phyloP scores from a whole-genome alignment of 2,329 filamentous ascomycete species.

The Calonectria pteridis region DNA sequence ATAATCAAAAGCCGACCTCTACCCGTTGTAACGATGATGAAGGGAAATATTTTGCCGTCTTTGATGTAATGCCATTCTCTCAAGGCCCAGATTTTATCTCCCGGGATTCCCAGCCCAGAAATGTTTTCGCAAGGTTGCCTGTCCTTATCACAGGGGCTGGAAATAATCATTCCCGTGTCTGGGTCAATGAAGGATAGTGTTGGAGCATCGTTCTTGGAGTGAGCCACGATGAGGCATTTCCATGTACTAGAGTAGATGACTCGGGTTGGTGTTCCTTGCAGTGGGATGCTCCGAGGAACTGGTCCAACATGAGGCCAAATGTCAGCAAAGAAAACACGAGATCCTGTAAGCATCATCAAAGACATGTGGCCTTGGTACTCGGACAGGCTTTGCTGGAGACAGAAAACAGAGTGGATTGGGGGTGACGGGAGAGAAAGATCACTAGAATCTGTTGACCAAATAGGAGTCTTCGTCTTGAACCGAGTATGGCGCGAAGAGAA shows the following conservation, averaged over 20 bases:
- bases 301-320: conserved; percentile 59
- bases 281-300: conserved; percentile 62
- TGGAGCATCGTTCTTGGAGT: conserved; percentile 57
- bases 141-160: conserved; percentile 58
- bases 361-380: conserved; percentile 54
- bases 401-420: conserved; percentile 61
- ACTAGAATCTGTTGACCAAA: conserved; percentile 66
- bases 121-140: conserved; percentile 61
- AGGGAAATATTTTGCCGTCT: conserved; percentile 69
- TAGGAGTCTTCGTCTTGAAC: conserved; percentile 57
- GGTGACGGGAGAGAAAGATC: conserved; percentile 61
- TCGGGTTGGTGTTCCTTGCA: conserved; percentile 63
- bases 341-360: conserved; percentile 63
- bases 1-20: conserved; percentile 69
- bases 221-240: conserved; percentile 66
- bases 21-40: conserved; percentile 71
- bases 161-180: conserved; percentile 65
- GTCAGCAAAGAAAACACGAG: conserved; percentile 65
- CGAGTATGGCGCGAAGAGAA: conserved; percentile 45
- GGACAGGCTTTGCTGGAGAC: conserved; percentile 56
- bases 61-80: conserved; percentile 73
- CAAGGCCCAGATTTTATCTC: conserved; percentile 71
- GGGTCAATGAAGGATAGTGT: conserved; percentile 69
- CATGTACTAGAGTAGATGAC: conserved; percentile 68
- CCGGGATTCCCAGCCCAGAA: conserved; percentile 66